Evolutionary conservation across 2,329 filamentous ascomycete species (phyloP).

Genomic region (Juglanconis oblonga): DNA sequence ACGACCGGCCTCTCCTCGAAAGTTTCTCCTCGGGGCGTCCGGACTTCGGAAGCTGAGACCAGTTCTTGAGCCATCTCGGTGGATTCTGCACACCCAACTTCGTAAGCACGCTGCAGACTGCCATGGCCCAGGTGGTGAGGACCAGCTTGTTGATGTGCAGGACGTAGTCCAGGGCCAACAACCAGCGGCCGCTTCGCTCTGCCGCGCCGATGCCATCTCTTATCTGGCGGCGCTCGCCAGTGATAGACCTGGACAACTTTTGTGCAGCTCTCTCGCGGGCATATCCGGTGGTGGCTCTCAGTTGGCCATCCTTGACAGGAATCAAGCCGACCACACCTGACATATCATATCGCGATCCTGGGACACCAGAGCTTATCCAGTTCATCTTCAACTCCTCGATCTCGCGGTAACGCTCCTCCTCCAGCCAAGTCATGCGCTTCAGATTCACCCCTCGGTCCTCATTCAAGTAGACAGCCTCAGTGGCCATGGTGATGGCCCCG

Average conservation of each 20-base stretch:
- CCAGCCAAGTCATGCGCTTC: constrained; percentile 81
- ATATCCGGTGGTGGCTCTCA: constrained; percentile 55
- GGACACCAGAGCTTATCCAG: constrained; percentile 44
- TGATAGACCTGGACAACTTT: constrained; percentile 46
- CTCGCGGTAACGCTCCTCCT: constrained; percentile 79
- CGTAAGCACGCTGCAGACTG: constrained; percentile 51
- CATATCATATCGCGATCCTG: constrained; percentile 48
- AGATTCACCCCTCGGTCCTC: constrained; percentile 77
- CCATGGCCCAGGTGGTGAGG: constrained; percentile 54
- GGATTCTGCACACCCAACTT: constrained; percentile 58
- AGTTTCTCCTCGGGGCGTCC: constrained; percentile 16
- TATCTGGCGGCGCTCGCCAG: constrained; percentile 39
- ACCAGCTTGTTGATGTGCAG: constrained; percentile 69
- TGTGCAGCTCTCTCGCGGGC: constrained; percentile 68
- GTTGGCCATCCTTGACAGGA: constrained; percentile 47
- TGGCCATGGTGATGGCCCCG: constrained; percentile 84
- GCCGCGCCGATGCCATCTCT: constrained; percentile 73
- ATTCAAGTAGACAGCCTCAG: constrained; percentile 92
- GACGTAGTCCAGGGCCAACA: constrained; percentile 73
- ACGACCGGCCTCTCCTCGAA: constrained; percentile 27
- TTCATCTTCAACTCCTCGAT: constrained; percentile 60
- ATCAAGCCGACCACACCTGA: constrained; percentile 54
- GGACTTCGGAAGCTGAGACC: constrained; percentile 40
- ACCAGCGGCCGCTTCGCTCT: constrained; percentile 76
- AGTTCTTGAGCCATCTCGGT: constrained; percentile 61